phyloP scores from a whole-genome alignment of 805 yeast species.

The Jamesozyma rosinii region DNA sequence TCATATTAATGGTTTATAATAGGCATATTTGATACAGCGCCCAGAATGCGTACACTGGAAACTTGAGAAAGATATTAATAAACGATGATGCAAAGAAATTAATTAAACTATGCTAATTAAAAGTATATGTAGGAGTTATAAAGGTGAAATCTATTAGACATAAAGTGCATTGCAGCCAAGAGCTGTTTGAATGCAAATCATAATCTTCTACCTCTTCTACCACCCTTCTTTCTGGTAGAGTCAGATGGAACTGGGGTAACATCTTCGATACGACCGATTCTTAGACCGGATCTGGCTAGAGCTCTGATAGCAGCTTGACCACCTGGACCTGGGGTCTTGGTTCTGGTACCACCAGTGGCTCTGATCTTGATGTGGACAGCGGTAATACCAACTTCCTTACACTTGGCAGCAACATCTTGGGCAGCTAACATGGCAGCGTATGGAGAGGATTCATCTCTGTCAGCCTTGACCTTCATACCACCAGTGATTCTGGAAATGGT shows the following conservation, averaged over 20 bases:
- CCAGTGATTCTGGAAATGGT: constrained; percentile 99
- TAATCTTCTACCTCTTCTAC: constrained; percentile 99
- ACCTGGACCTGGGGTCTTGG: constrained; percentile 99
- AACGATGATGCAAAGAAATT: background rate
- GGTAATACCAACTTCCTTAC: constrained; percentile 99
- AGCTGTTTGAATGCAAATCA: constrained; percentile 30
- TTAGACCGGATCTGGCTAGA: constrained; percentile 98
- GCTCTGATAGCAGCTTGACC: constrained; percentile 99
- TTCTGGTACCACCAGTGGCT: constrained; percentile 99
- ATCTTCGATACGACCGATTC: constrained; percentile 99
- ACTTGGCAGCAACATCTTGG: constrained; percentile 96
- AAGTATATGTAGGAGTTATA: background rate
- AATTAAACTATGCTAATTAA: background rate
- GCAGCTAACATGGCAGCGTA: constrained; percentile 99
- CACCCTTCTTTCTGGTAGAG: constrained; percentile 99
- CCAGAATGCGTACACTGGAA: too few species aligned
- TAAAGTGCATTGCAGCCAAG: constrained; percentile 85
- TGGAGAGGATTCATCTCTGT: constrained; percentile 99
- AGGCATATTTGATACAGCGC: too few species aligned
- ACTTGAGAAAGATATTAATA: too few species aligned
- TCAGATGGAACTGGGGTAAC: constrained; percentile 99
- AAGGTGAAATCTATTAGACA: background rate
- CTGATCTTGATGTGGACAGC: constrained; percentile 99
- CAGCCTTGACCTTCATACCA: constrained; percentile 99
- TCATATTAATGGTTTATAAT: background rate